These are phyloP conservation scores for Naganishia randhawae DNA, from an alignment of 768 basidiomycete genomes.

Conservation along the genomic window DNA sequence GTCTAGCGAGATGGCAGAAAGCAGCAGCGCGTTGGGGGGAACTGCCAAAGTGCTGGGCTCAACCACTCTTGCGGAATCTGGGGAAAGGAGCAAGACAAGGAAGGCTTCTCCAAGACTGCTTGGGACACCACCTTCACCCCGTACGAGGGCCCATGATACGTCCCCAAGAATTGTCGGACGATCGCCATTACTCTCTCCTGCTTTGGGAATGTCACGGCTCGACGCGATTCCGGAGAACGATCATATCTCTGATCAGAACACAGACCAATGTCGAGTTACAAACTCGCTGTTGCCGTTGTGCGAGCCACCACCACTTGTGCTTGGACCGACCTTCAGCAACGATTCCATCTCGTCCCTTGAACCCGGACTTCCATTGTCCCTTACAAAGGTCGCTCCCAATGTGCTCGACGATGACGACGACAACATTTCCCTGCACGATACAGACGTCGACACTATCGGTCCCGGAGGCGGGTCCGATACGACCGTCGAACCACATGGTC, in stretches of 20 bases:
- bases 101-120: background rate
- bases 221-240: constrained; percentile 19
- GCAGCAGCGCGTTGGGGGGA: background rate
- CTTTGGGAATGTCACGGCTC: constrained; percentile 1
- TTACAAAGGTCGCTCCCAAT: background rate
- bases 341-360: constrained; percentile 13
- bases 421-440: background rate
- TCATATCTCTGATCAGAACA: background rate
- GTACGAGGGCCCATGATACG: background rate
- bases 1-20: background rate
- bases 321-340: constrained; percentile 9
- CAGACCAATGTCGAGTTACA: background rate
- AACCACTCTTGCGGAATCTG: background rate
- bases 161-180: constrained; percentile 3
- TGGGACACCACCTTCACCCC: background rate
- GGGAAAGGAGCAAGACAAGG: background rate
- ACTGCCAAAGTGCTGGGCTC: background rate
- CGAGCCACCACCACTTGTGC: constrained; percentile 3
- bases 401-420: background rate
- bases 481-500: background rate
- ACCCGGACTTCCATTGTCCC: background rate
- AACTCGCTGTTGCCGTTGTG: background rate
- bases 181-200: constrained; percentile 6
- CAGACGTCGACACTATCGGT: constrained; percentile 4
- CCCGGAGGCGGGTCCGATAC: constrained; percentile 5